Evolutionary conservation across 1,139 yeast species (phyloP), one percentile per base, ranked within the genome.

Genomic region (Protomyces inouyei): DNA sequence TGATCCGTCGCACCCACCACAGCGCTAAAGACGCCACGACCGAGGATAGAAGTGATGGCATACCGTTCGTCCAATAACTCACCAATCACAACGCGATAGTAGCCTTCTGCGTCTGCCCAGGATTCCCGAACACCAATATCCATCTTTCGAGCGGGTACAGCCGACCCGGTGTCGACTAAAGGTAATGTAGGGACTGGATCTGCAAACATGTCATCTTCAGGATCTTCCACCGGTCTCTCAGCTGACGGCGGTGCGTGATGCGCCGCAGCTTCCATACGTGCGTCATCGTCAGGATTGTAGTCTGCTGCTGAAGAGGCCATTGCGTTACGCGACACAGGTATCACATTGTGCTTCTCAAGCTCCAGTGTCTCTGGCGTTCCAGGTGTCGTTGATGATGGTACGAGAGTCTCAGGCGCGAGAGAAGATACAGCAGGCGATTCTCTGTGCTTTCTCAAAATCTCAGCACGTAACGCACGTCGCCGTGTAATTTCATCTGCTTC

Each of bases 31-130:
- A 89, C 85, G 18, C 92, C 97, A 74, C 88, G 90, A 5, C 97
- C 97, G 75, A 90, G 87, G 0, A 95, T 88, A 1, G 96, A 95
- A 71, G 88, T 93, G 12, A 96, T 96, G 69, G 88, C 77, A 51
- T 88, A 76, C 67, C 83, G 80, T 43, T 82, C 77, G 21, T 88
- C 85, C 32, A 83, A 76, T 71, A 87, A 86, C 60, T 95, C 79
- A 59, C 83, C 84, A 69, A 86, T 83, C 38, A 92, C 83, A 48
- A 87, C 85, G 57, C 88, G 82, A 72, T 88, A 90, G 74, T 91
- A 95, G 0, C 97, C 97, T 69, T 89, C 91, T 60, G 85, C 85
- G 73, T 90, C 97, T 61, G 76, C 78, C 75, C 77, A 75, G 55
- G 71, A 72, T 63, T 75, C 77, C 37, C 73, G 71, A 67, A 74